Evolutionary conservation across 1,284 basidiomycete genomes (phyloP).

Genomic region (Phlebopus sp.): DNA sequence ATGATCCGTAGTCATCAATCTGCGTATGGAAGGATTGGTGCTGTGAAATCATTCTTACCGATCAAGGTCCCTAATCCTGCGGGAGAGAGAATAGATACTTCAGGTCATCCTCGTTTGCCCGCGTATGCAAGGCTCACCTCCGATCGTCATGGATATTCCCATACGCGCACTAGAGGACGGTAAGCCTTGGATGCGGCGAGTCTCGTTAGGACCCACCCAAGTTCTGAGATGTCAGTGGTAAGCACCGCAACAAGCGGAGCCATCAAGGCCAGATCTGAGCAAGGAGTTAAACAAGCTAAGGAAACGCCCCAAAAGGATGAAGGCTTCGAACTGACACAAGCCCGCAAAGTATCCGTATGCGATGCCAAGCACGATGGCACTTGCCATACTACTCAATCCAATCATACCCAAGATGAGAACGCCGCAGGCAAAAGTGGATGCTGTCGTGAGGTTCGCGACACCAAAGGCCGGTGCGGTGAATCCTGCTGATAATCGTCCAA

Average conservation of each 20-base stretch:
- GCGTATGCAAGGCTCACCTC: neutral
- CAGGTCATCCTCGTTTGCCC: neutral
- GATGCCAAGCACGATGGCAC: slow-evolving; percentile 20
- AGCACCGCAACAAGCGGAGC: slow-evolving; percentile 32
- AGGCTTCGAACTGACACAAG: slow-evolving; percentile 28
- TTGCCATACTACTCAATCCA: slow-evolving; percentile 14
- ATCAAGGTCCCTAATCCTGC: slow-evolving; percentile 17
- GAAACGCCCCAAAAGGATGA: neutral
- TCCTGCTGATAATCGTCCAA: slow-evolving; percentile 27
- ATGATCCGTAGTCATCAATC: too few species aligned
- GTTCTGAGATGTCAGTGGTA: slow-evolving; percentile 30
- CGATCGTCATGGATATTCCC: slow-evolving; percentile 14
- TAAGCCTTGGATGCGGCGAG: neutral
- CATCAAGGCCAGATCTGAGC: slow-evolving; percentile 34
- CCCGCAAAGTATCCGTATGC: slow-evolving; percentile 41
- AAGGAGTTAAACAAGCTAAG: too few species aligned
- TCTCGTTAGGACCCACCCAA: slow-evolving; percentile 19
- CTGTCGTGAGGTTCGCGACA: slow-evolving; percentile 15
- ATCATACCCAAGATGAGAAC: slow-evolving; percentile 28
- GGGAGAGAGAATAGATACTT: neutral
- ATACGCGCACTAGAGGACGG: slow-evolving; percentile 21
- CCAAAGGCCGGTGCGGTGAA: slow-evolving; percentile 23
- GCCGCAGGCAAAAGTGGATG: slow-evolving; percentile 27
- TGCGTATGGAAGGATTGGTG: too few species aligned
- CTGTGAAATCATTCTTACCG: too few species aligned